Conservation (phyloP, 495 filamentous ascomycete species). For the Schizothecium vesticola region DNA sequence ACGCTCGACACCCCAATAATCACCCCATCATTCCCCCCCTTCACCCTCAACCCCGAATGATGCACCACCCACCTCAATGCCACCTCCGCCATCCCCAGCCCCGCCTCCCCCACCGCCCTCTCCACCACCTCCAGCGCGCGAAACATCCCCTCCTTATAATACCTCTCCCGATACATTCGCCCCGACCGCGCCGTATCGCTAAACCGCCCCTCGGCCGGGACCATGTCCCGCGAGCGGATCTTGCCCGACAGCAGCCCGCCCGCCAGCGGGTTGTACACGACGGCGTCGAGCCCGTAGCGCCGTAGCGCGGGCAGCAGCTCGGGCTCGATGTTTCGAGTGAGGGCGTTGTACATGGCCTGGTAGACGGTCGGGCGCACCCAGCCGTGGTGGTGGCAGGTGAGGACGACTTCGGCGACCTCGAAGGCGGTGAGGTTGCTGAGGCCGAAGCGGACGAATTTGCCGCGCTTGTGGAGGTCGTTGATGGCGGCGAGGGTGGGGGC, state of each 20-base stretch:
- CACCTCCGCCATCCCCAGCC: conserved; percentile 73
- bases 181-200: conserved; percentile 51
- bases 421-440: conserved; percentile 83
- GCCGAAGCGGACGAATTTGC: conserved; percentile 79
- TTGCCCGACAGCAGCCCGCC: conserved; percentile 84
- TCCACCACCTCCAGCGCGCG: conserved; percentile 70
- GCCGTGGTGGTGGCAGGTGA: conserved; percentile 72
- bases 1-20: conserved; percentile 74
- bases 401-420: conserved; percentile 84
- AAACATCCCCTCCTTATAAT: conserved; percentile 77
- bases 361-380: conserved; percentile 69
- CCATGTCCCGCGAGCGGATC: conserved; percentile 62
- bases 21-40: conserved; percentile 71
- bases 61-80: conserved; percentile 76
- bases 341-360: conserved; percentile 63
- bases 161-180: conserved; percentile 66
- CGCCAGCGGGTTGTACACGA: conserved; percentile 86
- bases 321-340: conserved; percentile 70
- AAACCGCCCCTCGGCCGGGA: conserved; percentile 66
- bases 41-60: conserved; percentile 73
- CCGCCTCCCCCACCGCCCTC: conserved; percentile 65
- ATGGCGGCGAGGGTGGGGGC: conserved; percentile 71
- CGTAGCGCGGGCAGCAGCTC: conserved; percentile 76
- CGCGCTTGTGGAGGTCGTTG: conserved; percentile 77
- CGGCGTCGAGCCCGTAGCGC: conserved; percentile 81